Percentiles rank a stretch among this genome's conserved stretches.
phyloP scores from a whole-genome alignment of 2,329 filamentous ascomycete genomes.

The Pyrenophora graminea region DNA sequence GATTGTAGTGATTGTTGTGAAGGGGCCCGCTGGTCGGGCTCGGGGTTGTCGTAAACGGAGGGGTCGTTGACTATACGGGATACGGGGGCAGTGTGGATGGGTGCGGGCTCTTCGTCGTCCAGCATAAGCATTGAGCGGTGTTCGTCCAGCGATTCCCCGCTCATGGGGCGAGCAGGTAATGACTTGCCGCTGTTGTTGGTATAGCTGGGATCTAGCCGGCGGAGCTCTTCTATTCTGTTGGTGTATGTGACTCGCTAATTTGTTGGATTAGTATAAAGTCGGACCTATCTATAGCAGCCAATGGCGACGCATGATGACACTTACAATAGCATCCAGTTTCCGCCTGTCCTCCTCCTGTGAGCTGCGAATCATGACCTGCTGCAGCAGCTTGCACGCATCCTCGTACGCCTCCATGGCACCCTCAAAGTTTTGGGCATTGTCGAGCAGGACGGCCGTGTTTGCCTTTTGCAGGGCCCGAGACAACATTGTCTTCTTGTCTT shows the following conservation, averaged over 20 bases:
- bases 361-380: conserved; percentile 84
- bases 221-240: conserved; percentile 83
- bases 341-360: conserved; percentile 82
- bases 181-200: conserved; percentile 67
- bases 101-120: conserved; percentile 44
- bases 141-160: conserved; percentile 58
- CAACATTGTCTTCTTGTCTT: conserved; percentile 85
- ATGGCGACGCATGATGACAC: conserved; percentile 43
- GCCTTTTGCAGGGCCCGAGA: conserved; percentile 95
- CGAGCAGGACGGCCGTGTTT: conserved; percentile 90
- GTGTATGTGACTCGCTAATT: conserved; percentile 83
- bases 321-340: conserved; percentile 91
- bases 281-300: too few relatives aligned
- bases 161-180: conserved; percentile 71
- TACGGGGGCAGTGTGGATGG: conserved; percentile 59
- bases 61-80: conserved; percentile 57
- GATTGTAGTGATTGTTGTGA: conserved; percentile 36
- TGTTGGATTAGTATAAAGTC: conserved; percentile 12
- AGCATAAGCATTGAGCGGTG: conserved; percentile 44
- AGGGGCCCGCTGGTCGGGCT: conserved; percentile 25
- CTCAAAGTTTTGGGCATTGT: conserved; percentile 94
- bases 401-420: conserved; percentile 87
- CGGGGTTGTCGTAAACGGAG: conserved; percentile 30
- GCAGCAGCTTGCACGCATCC: conserved; percentile 85
- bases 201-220: conserved; percentile 66